Evolutionary conservation across 2,329 filamentous ascomycete genomes (phyloP).

Genomic region (Neurospora sp.): DNA sequence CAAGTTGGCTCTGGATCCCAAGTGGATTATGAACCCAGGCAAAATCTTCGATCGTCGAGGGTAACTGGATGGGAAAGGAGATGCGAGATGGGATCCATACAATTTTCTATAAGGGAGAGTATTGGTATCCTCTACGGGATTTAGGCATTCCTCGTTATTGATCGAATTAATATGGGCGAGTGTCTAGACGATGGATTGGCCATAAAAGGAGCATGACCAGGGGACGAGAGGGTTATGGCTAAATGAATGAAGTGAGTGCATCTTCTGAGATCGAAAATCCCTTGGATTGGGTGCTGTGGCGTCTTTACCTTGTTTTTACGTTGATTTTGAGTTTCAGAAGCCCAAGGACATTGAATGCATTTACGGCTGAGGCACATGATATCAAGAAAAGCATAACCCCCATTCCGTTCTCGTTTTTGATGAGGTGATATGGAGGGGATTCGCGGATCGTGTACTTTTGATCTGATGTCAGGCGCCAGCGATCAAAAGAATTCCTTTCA

Average conservation of each 20-base stretch:
- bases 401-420: not conserved
- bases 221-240: not conserved
- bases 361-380: not conserved
- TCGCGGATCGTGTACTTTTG: not conserved
- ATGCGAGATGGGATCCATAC: not conserved
- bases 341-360: not conserved
- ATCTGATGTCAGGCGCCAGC: not conserved
- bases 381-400: not conserved
- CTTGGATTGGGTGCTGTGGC: not conserved
- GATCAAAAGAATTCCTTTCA: too few species aligned
- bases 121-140: too few species aligned
- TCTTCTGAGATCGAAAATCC: not conserved
- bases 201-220: not conserved
- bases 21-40: slow-evolving; percentile 83
- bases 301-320: not conserved
- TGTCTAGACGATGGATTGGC: not conserved
- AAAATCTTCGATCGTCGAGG: slow-evolving; percentile 68
- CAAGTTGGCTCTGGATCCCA: slow-evolving; percentile 72
- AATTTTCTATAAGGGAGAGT: too few species aligned
- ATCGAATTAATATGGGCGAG: not conserved
- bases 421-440: not conserved
- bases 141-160: not conserved
- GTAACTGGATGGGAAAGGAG: not conserved
- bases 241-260: not conserved
- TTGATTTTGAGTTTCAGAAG: not conserved